Conservation (phyloP, 345 rosid genomes). For the Salix koriyanagi region DNA sequence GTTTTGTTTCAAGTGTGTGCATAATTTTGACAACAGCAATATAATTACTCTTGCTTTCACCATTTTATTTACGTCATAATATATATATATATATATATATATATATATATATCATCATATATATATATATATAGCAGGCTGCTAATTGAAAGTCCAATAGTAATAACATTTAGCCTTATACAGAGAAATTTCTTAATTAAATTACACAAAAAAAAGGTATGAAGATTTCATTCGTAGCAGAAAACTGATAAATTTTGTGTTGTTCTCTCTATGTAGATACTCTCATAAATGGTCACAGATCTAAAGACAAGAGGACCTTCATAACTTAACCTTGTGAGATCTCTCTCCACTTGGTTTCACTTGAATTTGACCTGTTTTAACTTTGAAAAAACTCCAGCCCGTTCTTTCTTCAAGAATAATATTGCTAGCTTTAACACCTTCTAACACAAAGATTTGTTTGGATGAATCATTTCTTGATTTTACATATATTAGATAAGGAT, state of each 20-base stretch:
- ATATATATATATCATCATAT: too few species aligned
- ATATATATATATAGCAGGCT: not conserved
- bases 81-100: too few species aligned
- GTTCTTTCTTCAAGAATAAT: not conserved
- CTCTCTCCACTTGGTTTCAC: too few species aligned
- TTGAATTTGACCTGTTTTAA: too few species aligned
- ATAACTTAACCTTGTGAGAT: not conserved
- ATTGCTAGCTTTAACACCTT: not conserved
- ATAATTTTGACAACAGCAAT: too few species aligned
- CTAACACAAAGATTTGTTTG: not conserved
- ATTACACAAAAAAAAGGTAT: not conserved
- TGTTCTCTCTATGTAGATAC: not conserved
- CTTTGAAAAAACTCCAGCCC: not conserved
- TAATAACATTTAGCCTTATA: too few species aligned
- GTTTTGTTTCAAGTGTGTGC: not conserved
- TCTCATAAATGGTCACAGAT: not conserved
- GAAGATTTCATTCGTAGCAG: not conserved
- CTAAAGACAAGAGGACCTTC: not conserved
- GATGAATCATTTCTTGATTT: too few species aligned
- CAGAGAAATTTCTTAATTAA: too few species aligned
- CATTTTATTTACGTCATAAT: too few species aligned
- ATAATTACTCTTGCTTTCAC: too few species aligned
- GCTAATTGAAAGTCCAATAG: too few species aligned
- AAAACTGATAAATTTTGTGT: not conserved
- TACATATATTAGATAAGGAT: too few species aligned